Conservation (phyloP, 1,284 basidiomycete genomes). For the Inonotus hispidus region DNA sequence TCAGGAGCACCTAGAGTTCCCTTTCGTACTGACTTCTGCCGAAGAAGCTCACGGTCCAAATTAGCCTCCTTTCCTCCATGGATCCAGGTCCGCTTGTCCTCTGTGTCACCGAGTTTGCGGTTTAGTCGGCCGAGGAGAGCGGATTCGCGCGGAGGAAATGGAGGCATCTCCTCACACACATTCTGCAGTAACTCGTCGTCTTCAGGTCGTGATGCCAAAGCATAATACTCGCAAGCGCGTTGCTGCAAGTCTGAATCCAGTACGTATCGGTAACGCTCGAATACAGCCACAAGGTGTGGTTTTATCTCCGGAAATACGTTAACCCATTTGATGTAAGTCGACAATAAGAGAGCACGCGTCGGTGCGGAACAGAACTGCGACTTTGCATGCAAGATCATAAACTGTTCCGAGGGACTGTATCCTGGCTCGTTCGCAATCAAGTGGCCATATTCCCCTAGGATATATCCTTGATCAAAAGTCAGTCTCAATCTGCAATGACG, state of each 20-base stretch:
- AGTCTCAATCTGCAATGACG: conserved; percentile 14
- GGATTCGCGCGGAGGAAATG: conserved; percentile 93
- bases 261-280: conserved; percentile 96
- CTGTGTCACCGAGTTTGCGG: conserved; percentile 83
- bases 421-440: conserved; percentile 93
- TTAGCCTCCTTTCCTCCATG: conserved; percentile 93
- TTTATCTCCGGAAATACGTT: conserved; percentile 99
- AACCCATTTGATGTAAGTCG: conserved; percentile 99
- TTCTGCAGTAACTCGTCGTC: conserved; percentile 91
- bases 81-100: conserved; percentile 93
- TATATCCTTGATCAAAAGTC: conserved; percentile 60
- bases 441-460: conserved; percentile 96
- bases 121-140: conserved; percentile 83
- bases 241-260: conserved; percentile 98
- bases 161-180: conserved; percentile 98
- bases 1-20: conserved; percentile 24
- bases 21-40: conserved; percentile 42
- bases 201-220: conserved; percentile 74
- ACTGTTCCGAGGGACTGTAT: conserved; percentile 92
- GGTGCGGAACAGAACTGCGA: conserved; percentile 92
- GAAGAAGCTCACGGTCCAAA: conserved; percentile 59
- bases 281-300: conserved; percentile 87
- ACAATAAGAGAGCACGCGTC: conserved; percentile 88
- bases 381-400: conserved; percentile 90
- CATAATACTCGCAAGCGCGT: conserved; percentile 94